Evolutionary conservation across 2,329 filamentous ascomycete species (phyloP).

Genomic region (Xylariaceae sp.): DNA sequence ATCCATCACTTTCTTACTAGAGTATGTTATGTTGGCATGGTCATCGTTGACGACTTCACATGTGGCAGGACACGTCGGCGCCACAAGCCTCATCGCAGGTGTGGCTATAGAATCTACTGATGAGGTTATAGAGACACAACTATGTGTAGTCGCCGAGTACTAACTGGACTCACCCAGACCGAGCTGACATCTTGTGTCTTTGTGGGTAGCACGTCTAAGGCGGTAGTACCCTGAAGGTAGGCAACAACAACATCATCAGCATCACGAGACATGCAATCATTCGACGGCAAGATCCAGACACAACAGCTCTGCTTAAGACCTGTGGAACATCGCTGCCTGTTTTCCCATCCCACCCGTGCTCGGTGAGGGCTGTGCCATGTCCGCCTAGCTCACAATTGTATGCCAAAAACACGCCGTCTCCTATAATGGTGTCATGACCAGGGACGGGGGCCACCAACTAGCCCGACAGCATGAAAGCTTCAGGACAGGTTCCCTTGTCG

Average conservation of each 20-base stretch:
- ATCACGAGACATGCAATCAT: background rate
- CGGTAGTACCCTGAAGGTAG: background rate
- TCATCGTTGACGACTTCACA: no score
- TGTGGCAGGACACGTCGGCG: no score
- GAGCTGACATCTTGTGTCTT: background rate
- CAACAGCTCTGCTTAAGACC: background rate
- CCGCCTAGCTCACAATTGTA: background rate
- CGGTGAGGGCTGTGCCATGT: background rate
- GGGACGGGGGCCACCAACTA: conserved; percentile 8
- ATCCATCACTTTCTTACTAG: background rate
- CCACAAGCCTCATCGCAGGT: background rate
- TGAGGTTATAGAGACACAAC: background rate
- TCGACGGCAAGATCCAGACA: background rate
- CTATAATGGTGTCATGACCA: conserved; percentile 2
- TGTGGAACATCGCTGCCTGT: background rate
- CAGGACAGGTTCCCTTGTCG: conserved; percentile 16
- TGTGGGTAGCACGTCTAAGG: background rate
- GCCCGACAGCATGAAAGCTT: conserved; percentile 26
- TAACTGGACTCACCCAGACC: no score
- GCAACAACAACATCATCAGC: background rate
- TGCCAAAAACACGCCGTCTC: background rate
- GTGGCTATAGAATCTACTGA: background rate
- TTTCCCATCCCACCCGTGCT: background rate
- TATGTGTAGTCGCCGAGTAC: background rate
- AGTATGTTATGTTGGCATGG: no score